Conservation (phyloP, 805 yeast genomes). For the Starmerella bacillaris region DNA sequence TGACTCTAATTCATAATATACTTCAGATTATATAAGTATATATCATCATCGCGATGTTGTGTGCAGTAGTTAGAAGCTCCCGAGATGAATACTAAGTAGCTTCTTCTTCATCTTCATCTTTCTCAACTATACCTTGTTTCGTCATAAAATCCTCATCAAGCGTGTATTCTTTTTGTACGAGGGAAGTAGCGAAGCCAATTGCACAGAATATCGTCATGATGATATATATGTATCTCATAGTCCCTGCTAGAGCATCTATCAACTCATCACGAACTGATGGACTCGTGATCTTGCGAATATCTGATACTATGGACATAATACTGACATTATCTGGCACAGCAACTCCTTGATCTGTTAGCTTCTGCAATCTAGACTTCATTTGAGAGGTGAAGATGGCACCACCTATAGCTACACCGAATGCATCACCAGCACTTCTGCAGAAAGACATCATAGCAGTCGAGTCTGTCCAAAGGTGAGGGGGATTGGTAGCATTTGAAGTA, state of each 20-base stretch:
- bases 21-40: too few species aligned
- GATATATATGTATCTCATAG: conserved; percentile 13
- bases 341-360: conserved; percentile 6
- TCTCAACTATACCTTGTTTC: conserved; percentile 14
- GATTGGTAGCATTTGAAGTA: conserved; percentile 20
- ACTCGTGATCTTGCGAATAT: conserved; percentile 9
- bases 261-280: conserved; percentile 5
- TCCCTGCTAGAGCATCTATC: conserved; percentile 10
- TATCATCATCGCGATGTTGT: too few species aligned
- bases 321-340: conserved; percentile 13
- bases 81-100: too few species aligned
- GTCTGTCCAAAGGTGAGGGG: conserved; percentile 17
- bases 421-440: conserved; percentile 19
- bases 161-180: conserved; percentile 18
- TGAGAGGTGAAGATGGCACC: conserved; percentile 20
- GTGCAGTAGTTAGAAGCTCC: too few species aligned
- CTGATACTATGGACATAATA: conserved; percentile 12
- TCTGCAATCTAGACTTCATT: conserved; percentile 7
- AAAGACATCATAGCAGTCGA: conserved; percentile 21
- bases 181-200: conserved; percentile 11
- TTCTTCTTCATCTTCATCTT: too few species aligned
- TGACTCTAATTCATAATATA: too few species aligned
- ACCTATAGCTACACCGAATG: conserved; percentile 22
- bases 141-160: conserved; percentile 15
- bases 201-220: conserved; percentile 15